Percentiles rank a stretch among this genome's conserved stretches.
These are phyloP conservation scores for Thymus mandschuricus DNA, from an alignment of 257 asterid species.

Conservation along the genomic window DNA sequence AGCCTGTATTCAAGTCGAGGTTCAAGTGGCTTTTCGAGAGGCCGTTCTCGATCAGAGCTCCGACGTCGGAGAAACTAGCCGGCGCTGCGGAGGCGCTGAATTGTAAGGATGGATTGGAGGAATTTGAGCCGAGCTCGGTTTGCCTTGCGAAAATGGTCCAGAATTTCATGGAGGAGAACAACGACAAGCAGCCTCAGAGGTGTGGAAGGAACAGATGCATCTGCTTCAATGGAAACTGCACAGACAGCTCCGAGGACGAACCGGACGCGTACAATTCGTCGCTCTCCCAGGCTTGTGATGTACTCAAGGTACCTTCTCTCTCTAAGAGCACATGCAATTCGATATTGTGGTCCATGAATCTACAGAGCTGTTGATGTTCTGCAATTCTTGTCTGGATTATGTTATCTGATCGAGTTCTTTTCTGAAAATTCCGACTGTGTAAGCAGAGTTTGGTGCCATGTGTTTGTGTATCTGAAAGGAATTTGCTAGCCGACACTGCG, in stretches of 20 bases:
- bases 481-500: constrained; percentile 68
- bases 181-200: constrained; percentile 55
- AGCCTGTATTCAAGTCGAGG: constrained; percentile 61
- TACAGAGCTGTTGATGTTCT: neutral
- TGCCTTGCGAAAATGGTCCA: constrained; percentile 86
- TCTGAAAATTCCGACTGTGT: constrained; percentile 2
- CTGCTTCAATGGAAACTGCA: constrained; percentile 69
- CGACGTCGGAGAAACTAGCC: constrained; percentile 42
- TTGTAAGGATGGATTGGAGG: constrained; percentile 54
- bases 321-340: constrained; percentile 1
- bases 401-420: constrained; percentile 16
- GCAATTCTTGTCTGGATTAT: constrained; percentile 19
- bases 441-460: constrained; percentile 75
- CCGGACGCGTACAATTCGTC: constrained; percentile 44
- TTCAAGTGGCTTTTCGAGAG: constrained; percentile 83
- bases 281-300: constrained; percentile 50
- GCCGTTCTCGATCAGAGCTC: constrained; percentile 61
- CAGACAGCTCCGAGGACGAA: constrained; percentile 78
- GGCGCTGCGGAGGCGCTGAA: constrained; percentile 35
- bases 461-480: constrained; percentile 56
- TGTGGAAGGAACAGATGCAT: constrained; percentile 68
- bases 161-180: constrained; percentile 73
- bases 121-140: constrained; percentile 80
- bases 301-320: constrained; percentile 58
- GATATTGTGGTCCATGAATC: constrained; percentile 29